These are phyloP conservation scores for Musa itinerans DNA, from an alignment of 176 grass and related monocot genomes.

Conservation along the genomic window DNA sequence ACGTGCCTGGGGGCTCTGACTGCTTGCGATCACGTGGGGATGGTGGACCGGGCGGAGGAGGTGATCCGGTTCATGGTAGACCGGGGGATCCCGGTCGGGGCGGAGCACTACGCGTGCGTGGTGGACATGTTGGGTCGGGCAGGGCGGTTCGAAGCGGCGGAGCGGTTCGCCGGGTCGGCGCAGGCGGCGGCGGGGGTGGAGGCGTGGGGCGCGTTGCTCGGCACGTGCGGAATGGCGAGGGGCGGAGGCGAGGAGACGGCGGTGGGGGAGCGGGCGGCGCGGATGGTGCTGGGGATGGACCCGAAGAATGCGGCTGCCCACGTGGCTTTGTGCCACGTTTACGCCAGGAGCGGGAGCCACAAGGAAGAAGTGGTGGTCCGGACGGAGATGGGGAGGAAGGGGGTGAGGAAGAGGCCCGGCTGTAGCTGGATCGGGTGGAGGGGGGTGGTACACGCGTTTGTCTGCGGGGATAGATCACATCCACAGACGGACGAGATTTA, in stretches of 20 bases:
- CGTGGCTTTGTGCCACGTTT: background rate
- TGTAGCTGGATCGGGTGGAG: background rate
- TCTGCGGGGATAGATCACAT: conserved; percentile 9
- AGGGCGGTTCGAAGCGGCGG: conserved; percentile 3
- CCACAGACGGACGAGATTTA: conserved; percentile 14
- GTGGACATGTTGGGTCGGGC: conserved; percentile 12
- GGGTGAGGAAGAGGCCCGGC: conserved; percentile 1
- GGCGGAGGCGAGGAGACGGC: background rate
- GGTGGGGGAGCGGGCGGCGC: background rate
- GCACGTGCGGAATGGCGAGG: background rate
- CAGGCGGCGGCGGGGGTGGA: background rate
- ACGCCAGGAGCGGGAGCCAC: background rate
- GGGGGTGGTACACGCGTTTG: background rate
- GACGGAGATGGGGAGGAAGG: background rate
- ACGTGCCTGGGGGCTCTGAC: conserved; percentile 10
- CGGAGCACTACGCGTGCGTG: conserved; percentile 10
- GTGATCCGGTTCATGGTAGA: conserved; percentile 9
- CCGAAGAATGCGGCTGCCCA: background rate
- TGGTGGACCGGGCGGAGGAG: conserved; percentile 13
- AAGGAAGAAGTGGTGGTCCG: background rate
- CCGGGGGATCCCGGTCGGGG: background rate
- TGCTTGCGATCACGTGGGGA: conserved; percentile 6
- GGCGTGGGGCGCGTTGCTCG: background rate
- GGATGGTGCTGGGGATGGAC: background rate
- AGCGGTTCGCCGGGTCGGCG: background rate